phyloP scores from a whole-genome alignment of 2,329 filamentous ascomycete genomes.

The Fusarium pseudocircinatum region DNA sequence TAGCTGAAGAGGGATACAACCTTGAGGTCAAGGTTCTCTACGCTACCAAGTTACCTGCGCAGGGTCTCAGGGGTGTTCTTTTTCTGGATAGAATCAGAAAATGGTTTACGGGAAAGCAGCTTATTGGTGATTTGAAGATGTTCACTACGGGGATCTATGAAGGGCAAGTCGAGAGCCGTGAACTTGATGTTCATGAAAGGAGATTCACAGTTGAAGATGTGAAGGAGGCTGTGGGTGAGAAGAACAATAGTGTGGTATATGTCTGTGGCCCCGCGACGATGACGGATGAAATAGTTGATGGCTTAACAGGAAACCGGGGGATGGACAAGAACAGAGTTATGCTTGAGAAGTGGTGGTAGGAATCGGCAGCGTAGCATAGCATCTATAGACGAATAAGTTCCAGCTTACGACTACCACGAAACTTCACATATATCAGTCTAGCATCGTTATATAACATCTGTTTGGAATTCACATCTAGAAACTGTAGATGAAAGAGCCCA shows the following conservation, averaged over 20 bases:
- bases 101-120: slow-evolving; percentile 50
- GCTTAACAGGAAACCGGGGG: slow-evolving; percentile 50
- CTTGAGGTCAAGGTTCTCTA: slow-evolving; percentile 70
- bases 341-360: slow-evolving; percentile 72
- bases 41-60: slow-evolving; percentile 55
- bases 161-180: neutral
- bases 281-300: slow-evolving; percentile 72
- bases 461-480: neutral
- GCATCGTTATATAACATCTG: neutral
- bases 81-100: slow-evolving; percentile 60
- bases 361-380: neutral
- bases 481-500: neutral
- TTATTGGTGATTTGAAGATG: slow-evolving; percentile 52
- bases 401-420: neutral
- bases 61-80: slow-evolving; percentile 52
- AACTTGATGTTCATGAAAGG: slow-evolving; percentile 43
- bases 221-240: slow-evolving; percentile 49
- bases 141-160: slow-evolving; percentile 55
- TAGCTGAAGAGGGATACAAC: slow-evolving; percentile 53
- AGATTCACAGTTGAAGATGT: slow-evolving; percentile 58
- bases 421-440: neutral
- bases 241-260: slow-evolving; percentile 62
- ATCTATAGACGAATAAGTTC: neutral
- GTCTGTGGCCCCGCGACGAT: slow-evolving; percentile 74
- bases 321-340: slow-evolving; percentile 60